A percentile compares a stretch with the other conserved stretches of the same genome.
These are phyloP conservation scores for Pichia sp. DNA, from an alignment of 1,139 yeast genomes.

Conservation along the genomic window DNA sequence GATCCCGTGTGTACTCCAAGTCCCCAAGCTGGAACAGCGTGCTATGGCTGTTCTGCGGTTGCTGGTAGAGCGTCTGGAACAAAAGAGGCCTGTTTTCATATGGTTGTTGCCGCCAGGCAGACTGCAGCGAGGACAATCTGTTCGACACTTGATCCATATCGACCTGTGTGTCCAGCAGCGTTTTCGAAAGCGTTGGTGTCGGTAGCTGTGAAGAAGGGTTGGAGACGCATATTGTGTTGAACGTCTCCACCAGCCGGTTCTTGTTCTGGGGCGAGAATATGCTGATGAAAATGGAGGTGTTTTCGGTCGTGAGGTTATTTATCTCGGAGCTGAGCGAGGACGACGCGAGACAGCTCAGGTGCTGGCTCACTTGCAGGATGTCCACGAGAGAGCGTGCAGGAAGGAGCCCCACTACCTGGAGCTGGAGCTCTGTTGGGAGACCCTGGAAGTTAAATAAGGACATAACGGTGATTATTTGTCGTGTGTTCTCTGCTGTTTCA, in stretches of 20 bases:
- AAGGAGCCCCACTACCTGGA: slow-evolving; percentile 17
- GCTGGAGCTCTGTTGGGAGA: slow-evolving; percentile 25
- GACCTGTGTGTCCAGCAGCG: slow-evolving; percentile 1
- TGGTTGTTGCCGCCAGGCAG: not conserved
- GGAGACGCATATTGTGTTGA: slow-evolving; percentile 23
- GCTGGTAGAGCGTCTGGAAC: slow-evolving; percentile 4
- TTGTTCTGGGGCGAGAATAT: slow-evolving; percentile 29
- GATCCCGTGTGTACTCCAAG: slow-evolving; percentile 22
- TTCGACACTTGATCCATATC: slow-evolving; percentile 17
- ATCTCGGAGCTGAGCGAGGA: slow-evolving; percentile 5
- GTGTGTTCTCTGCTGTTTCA: not conserved
- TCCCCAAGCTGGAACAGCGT: slow-evolving; percentile 23
- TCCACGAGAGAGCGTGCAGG: slow-evolving; percentile 17
- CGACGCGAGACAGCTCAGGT: slow-evolving; percentile 11
- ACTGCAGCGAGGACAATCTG: slow-evolving; percentile 11
- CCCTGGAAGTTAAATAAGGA: not conserved
- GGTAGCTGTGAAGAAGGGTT: not conserved
- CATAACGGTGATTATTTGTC: not conserved
- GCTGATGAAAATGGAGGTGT: slow-evolving; percentile 19
- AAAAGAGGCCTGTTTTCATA: slow-evolving; percentile 3
- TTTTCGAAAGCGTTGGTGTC: slow-evolving; percentile 6
- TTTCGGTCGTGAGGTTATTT: slow-evolving; percentile 3
- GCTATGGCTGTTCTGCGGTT: not conserved
- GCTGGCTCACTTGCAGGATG: slow-evolving; percentile 13
- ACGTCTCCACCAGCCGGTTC: slow-evolving; percentile 22